phyloP scores from a whole-genome alignment of 1,139 yeast species.

The Wickerhamomyces sp. region DNA sequence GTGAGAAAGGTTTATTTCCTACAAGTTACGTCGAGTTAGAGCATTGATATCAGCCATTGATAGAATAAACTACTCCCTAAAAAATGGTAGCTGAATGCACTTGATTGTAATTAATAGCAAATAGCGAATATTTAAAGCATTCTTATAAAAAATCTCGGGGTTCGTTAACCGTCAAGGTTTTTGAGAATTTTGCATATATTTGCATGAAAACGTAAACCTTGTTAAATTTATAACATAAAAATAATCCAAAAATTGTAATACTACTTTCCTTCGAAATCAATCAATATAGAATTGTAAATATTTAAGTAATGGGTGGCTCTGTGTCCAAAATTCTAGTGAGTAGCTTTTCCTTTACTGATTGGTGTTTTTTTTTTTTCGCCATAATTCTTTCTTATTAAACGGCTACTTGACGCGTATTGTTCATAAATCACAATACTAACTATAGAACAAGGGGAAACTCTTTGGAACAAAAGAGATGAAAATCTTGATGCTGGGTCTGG shows the following conservation, averaged over 20 bases:
- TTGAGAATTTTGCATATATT: no score
- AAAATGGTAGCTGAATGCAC: no score
- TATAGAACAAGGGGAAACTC: constrained; percentile 33
- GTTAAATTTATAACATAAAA: no score
- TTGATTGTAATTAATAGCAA: neutral
- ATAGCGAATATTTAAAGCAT: no score
- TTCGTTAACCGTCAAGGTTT: neutral
- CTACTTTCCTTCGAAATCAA: no score
- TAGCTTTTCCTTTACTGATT: constrained; percentile 1
- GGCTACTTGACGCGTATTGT: no score
- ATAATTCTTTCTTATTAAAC: no score
- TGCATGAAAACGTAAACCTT: neutral
- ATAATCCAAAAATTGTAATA: no score
- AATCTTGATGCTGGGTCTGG: constrained; percentile 87
- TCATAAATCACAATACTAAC: no score
- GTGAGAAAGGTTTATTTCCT: constrained; percentile 71
- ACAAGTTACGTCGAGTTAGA: constrained; percentile 48
- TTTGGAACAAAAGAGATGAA: constrained; percentile 46
- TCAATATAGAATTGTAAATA: no score
- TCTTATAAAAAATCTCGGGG: neutral
- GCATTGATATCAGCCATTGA: no score
- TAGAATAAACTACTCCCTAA: no score
- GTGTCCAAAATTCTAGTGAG: constrained; percentile 41
- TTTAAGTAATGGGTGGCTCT: constrained; percentile 49
- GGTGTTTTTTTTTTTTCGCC: neutral